Evolutionary conservation across 495 filamentous ascomycete species (phyloP).

Genomic region (Eremomyces bilateralis): DNA sequence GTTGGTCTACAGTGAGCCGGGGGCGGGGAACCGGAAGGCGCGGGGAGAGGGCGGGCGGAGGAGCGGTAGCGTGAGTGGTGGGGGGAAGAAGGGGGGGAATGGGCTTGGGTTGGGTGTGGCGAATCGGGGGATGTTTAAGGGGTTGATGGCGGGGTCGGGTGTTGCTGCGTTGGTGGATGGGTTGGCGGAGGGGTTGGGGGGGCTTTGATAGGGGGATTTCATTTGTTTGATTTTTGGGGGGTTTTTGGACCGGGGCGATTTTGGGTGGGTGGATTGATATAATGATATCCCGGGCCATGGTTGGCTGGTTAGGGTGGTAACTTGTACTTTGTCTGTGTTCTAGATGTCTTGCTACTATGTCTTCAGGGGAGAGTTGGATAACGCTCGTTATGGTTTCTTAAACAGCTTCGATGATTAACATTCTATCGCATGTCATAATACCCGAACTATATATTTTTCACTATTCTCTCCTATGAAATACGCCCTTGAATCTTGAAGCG

Average conservation of each 20-base stretch:
- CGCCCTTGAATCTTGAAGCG: too few species aligned
- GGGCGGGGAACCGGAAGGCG: neutral
- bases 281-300: neutral
- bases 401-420: too few species aligned
- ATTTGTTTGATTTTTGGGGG: neutral
- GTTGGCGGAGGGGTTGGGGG: neutral
- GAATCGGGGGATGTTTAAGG: neutral
- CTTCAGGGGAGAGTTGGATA: too few species aligned
- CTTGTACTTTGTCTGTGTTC: neutral
- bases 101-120: too few species aligned
- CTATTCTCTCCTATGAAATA: too few species aligned
- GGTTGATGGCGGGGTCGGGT: neutral
- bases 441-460: too few species aligned
- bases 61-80: neutral
- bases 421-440: too few species aligned
- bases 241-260: neutral
- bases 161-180: neutral
- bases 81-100: neutral
- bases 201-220: neutral
- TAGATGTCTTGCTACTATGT: neutral
- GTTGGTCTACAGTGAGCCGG: neutral
- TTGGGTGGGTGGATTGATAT: neutral
- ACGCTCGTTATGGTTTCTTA: too few species aligned
- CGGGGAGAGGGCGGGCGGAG: neutral
- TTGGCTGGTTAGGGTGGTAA: neutral